Base-by-base conservation (phyloP, 306 rosid species). In the Pyrus pyrifolia region DNA sequence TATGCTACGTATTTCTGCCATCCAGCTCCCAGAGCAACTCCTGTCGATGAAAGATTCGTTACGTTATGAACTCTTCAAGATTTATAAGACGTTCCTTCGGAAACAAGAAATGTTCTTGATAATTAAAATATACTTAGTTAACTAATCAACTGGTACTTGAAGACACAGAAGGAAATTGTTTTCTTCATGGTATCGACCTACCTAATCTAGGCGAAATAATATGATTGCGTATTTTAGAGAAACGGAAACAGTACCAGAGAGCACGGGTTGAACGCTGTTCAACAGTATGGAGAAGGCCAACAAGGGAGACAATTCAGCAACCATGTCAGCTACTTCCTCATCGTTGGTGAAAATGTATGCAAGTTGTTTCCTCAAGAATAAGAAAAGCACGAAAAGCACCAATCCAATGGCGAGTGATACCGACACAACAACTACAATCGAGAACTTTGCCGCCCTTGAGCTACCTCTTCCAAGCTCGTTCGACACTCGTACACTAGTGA, bases 21-120 rank as follows among this genome's bases (percentile, higher is more conserved):
- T 0, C 93, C 90, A 55, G 93, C 93, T 81, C 90, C 93, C 62
- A 89, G 44, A 52, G 91, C 82, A 31, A 89, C 93, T 62, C 91
- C 91, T 87, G 67, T 42, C 6, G 9, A 57, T 13, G 5, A 11
- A 31, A 61, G 33, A 52, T 18, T 21, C 6, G 25, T n/a, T 33
- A 69, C 55, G 21, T 17, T 49, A 49, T 5, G 6, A 49, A 49
- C 21, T 49, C 21, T 49, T 49, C 55, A 49, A 49, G 21, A 17
- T 15, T 49, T 49, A 49, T 15, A 49, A 49, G 4, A 14, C 53
- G 7, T 49, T 49, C 53, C 21, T 49, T 49, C 0, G 53, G 8
- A 49, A 49, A 18, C 53, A 49, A 15, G 53, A 49, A 49, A 49
- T 49, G 53, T 49, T 49, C 8, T 15, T 49, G 53, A 49, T 49